Evolutionary conservation across 495 filamentous ascomycete genomes (phyloP).

Genomic region (Ascobolus immersus): DNA sequence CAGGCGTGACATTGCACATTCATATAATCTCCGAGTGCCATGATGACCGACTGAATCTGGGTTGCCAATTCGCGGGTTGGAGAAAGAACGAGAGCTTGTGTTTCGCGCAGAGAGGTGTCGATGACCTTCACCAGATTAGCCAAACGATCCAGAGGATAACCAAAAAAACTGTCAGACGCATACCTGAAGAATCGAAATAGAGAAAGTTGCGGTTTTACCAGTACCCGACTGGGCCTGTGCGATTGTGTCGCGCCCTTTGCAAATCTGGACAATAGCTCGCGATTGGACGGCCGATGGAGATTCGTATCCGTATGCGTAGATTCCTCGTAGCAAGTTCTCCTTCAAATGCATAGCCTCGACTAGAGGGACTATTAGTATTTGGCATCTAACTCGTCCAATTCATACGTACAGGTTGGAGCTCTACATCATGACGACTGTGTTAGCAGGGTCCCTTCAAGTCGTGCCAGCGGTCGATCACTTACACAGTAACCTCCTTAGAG

Average conservation of each 20-base stretch:
- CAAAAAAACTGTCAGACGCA: no score
- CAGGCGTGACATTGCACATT: slow-evolving; percentile 97
- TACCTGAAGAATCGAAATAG: slow-evolving; percentile 87
- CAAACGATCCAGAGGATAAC: no score
- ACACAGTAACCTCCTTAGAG: slow-evolving; percentile 87
- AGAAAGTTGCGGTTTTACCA: slow-evolving; percentile 97
- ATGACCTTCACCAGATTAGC: no score
- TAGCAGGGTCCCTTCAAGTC: slow-evolving; percentile 6
- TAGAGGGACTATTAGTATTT: slow-evolving; percentile 19
- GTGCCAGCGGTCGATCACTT: slow-evolving; percentile 25
- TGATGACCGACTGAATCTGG: slow-evolving; percentile 92
- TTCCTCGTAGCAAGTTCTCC: slow-evolving; percentile 58
- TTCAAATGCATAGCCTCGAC: slow-evolving; percentile 64
- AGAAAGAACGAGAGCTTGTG: slow-evolving; percentile 69
- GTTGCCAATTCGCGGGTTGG: slow-evolving; percentile 93
- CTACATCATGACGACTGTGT: slow-evolving; percentile 3
- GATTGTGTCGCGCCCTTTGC: slow-evolving; percentile 95
- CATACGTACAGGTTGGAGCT: slow-evolving; percentile 29
- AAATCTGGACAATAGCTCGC: slow-evolving; percentile 97
- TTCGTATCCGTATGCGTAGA: slow-evolving; percentile 99
- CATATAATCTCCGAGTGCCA: slow-evolving; percentile 97
- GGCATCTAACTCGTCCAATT: no score
- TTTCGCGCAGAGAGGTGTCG: slow-evolving; percentile 14
- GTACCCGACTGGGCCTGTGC: slow-evolving; percentile 98
- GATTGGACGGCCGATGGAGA: slow-evolving; percentile 97